Evolutionary conservation across 2,329 filamentous ascomycete species (phyloP).

Genomic region (Penicillium sclerotiorum): DNA sequence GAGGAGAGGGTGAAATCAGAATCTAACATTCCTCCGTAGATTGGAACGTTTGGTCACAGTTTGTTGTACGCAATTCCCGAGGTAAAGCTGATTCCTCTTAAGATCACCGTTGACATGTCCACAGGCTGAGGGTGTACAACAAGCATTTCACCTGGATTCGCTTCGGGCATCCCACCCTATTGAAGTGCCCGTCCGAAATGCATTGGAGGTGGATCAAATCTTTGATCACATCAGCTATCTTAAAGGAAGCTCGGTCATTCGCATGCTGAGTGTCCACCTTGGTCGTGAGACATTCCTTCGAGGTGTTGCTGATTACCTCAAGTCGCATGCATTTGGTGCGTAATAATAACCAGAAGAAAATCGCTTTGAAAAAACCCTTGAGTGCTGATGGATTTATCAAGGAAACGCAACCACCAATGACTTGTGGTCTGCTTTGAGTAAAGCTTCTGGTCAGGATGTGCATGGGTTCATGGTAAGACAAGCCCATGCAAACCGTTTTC

Average conservation of each 20-base stretch:
- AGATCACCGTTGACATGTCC: conserved; percentile 38
- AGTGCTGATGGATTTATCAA: conserved; percentile 26
- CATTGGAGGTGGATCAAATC: conserved; percentile 94
- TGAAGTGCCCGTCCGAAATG: conserved; percentile 90
- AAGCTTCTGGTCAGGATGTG: conserved; percentile 86
- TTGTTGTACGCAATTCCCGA: conserved; percentile 70
- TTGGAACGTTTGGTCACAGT: conserved; percentile 97
- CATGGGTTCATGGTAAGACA: conserved; percentile 72
- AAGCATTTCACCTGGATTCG: conserved; percentile 85
- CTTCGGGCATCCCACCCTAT: conserved; percentile 93
- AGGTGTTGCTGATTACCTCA: conserved; percentile 87
- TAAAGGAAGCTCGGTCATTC: conserved; percentile 93
- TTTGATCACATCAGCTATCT: conserved; percentile 97
- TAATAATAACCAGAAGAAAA: conserved; percentile 1
- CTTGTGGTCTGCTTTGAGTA: conserved; percentile 83
- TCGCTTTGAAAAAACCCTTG: neutral
- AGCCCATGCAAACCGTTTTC: too few relatives aligned
- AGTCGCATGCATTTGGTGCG: conserved; percentile 78
- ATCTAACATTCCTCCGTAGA: conserved; percentile 53
- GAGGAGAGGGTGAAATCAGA: neutral
- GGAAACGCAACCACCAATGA: conserved; percentile 85
- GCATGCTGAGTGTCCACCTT: conserved; percentile 91
- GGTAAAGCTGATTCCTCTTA: conserved; percentile 46
- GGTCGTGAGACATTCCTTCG: conserved; percentile 85
- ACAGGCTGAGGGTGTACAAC: conserved; percentile 86